Base-by-base conservation (phyloP, 2,329 filamentous ascomycete species). In the Ascochyta pisi region DNA sequence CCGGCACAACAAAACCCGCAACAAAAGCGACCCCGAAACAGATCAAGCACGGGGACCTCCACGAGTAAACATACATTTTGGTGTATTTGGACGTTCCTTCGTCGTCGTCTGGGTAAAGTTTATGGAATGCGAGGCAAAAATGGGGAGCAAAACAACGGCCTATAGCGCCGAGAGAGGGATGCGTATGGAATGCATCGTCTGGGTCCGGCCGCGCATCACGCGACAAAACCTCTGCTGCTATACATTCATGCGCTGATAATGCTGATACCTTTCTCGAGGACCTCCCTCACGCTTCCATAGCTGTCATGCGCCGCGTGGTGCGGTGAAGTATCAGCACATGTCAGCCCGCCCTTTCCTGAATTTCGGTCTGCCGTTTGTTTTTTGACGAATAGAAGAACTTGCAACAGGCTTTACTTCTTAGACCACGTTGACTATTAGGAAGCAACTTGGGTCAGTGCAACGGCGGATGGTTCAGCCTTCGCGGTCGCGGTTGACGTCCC, bases 51-150 rank as follows among this genome's bases (percentile, higher is more conserved):
- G 40, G 52, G 54, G 58, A 57, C 44, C 51, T 44, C 44, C 16
- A 35, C 52, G 58, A 54, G 63, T 69, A 68, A 69, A 71, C 67
- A 72, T 69, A 67, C 58, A 58, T 71, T 68, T 50, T 71, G 67
- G 60, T 65, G 43, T 68, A 60, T 64, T 59, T 47, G 57, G 52
- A 35, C 50, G 61, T 67, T 59, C 71, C 71, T 66, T 63, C 49
- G 55, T 41, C 55, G 73, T 77, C 65, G 72, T 70, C 72, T 67
- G 60, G 72, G 70, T 67, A 71, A 68, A 58, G 26, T 41, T 53
- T 19, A 27, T 62, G 74, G 75, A 77, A 78, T 77, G 75, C 57
- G 46, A 61, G 60, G 54, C 57, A 68, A 66, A 70, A 59, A 71
- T 70, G 67, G 59, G 61, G 54, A 58, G 59, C 60, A 69, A 66